A percentile compares a stretch with the other conserved stretches of the same genome.
Evolutionary conservation across 2,329 filamentous ascomycete species (phyloP).

Genomic region (Juglanconis juglandina): DNA sequence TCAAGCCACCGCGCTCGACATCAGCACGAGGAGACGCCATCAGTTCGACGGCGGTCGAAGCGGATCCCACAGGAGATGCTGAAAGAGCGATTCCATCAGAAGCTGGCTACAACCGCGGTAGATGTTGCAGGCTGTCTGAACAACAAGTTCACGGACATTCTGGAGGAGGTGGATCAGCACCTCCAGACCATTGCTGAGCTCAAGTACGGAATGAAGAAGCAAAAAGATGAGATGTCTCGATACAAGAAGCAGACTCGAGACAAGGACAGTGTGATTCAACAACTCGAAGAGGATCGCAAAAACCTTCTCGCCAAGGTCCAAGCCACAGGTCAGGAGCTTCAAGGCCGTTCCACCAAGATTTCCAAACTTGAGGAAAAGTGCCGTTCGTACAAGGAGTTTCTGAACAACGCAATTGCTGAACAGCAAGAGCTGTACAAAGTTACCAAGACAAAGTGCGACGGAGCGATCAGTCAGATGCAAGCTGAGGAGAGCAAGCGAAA

Average conservation of each 20-base stretch:
- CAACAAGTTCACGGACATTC: neutral
- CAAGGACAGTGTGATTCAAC: conserved; percentile 4
- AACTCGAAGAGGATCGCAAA: conserved; percentile 26
- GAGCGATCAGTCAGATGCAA: conserved; percentile 32
- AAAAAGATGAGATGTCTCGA: neutral
- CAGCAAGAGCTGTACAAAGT: conserved; percentile 42
- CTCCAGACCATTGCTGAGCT: conserved; percentile 4
- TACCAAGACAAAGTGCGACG: conserved; percentile 31
- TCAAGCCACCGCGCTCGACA: neutral
- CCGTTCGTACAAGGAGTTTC: conserved; percentile 31
- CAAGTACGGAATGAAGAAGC: neutral
- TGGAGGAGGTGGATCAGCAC: neutral
- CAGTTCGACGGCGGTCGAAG: neutral
- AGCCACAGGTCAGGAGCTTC: conserved; percentile 26
- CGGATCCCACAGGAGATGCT: neutral
- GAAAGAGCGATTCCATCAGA: neutral
- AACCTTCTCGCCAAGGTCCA: conserved; percentile 24
- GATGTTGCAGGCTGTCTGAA: conserved; percentile 8
- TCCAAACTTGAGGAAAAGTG: conserved; percentile 33
- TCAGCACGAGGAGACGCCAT: neutral
- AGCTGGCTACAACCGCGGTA: neutral
- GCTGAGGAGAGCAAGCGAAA: conserved; percentile 27
- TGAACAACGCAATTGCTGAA: conserved; percentile 45
- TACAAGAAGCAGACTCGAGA: conserved; percentile 1
- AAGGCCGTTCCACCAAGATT: conserved; percentile 26